These are phyloP conservation scores for Alectoria sarmentosa DNA, from an alignment of 495 filamentous ascomycete genomes.

Conservation along the genomic window DNA sequence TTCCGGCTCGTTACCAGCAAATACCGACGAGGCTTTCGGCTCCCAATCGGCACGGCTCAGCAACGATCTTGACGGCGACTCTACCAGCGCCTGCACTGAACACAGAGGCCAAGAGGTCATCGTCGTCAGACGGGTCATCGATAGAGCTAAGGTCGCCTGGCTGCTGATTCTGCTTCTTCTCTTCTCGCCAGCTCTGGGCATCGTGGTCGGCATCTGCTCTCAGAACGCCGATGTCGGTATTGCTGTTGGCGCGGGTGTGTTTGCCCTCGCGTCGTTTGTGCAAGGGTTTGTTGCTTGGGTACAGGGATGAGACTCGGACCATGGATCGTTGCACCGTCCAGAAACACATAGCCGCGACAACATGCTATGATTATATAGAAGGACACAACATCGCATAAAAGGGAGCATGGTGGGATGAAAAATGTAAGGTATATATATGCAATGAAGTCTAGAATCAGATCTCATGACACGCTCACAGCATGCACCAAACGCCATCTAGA, in stretches of 20 bases:
- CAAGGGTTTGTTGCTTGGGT: slow-evolving; percentile 16
- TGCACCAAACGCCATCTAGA: not conserved
- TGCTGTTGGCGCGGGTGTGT: slow-evolving; percentile 15
- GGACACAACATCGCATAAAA: no score
- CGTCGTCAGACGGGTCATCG: slow-evolving; percentile 11
- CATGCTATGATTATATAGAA: not conserved
- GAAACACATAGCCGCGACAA: not conserved
- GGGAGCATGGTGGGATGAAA: not conserved
- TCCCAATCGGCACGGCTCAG: not conserved
- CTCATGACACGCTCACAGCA: not conserved
- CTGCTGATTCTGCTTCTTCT: slow-evolving; percentile 16
- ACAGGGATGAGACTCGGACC: not conserved
- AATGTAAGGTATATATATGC: not conserved
- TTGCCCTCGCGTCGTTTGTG: slow-evolving; percentile 13
- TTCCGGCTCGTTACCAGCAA: not conserved
- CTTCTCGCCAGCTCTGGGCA: slow-evolving; percentile 10
- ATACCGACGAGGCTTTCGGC: not conserved
- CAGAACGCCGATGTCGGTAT: slow-evolving; percentile 17
- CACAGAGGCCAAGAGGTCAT: not conserved
- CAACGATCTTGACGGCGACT: not conserved
- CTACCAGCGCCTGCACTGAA: not conserved
- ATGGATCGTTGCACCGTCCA: not conserved
- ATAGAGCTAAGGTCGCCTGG: slow-evolving; percentile 19
- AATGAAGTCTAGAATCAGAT: not conserved
- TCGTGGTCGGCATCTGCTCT: slow-evolving; percentile 12